These are phyloP conservation scores for Pseudocercospora ulei DNA, from an alignment of 2,329 filamentous ascomycete species.

Conservation along the genomic window DNA sequence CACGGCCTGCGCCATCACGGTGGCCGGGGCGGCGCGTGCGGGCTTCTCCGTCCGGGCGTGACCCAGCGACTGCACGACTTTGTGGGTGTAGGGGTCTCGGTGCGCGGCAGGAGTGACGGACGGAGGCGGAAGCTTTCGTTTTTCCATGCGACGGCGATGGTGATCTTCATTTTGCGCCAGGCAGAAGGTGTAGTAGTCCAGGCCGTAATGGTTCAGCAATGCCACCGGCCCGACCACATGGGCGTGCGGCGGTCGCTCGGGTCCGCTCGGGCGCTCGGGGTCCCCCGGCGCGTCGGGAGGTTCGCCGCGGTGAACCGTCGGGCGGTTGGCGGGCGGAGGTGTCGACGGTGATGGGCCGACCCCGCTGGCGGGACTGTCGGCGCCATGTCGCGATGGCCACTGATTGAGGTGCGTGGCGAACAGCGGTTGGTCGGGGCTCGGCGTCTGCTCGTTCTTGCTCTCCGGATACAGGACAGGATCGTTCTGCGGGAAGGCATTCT, in stretches of 20 bases:
- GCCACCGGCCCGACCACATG: constrained; percentile 10
- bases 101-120: constrained; percentile 3
- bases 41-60: constrained; percentile 17
- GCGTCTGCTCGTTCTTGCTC: constrained; percentile 9
- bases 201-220: constrained; percentile 16
- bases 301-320: constrained; percentile 5
- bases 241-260: background rate
- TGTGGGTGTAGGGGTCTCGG: constrained; percentile 17
- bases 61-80: constrained; percentile 19
- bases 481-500: constrained; percentile 13
- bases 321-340: constrained; percentile 9
- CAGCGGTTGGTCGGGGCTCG: constrained; percentile 11
- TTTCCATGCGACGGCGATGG: constrained; percentile 5
- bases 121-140: constrained; percentile 16
- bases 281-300: constrained; percentile 4
- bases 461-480: constrained; percentile 23
- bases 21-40: constrained; percentile 1
- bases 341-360: constrained; percentile 6
- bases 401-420: constrained; percentile 9
- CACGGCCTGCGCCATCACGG: constrained; percentile 12
- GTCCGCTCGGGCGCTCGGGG: background rate
- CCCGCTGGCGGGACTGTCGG: constrained; percentile 9
- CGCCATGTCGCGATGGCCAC: constrained; percentile 2
- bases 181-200: constrained; percentile 19
- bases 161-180: constrained; percentile 16